Evolutionary conservation across 257 asterid genomes (phyloP).

Genomic region (Voacanga thouarsii): DNA sequence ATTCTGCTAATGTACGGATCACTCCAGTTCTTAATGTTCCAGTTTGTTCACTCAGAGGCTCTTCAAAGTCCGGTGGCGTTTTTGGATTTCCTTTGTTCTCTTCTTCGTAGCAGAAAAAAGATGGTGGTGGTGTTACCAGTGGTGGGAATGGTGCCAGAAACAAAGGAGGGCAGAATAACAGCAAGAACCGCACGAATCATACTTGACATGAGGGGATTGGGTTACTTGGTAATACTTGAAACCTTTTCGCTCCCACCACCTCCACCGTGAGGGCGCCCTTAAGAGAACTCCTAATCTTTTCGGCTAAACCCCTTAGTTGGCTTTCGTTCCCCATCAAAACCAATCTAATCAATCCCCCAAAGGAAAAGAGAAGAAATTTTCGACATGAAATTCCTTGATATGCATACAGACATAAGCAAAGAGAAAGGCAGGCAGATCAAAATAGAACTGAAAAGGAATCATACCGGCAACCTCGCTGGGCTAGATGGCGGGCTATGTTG

Average conservation of each 20-base stretch:
- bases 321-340: too few relatives aligned
- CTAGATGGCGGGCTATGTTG: slow-evolving; percentile 65
- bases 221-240: slow-evolving; percentile 16
- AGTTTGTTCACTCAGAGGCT: slow-evolving; percentile 74
- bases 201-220: slow-evolving; percentile 19
- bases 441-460: not conserved
- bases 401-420: not conserved
- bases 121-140: slow-evolving; percentile 10
- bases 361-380: slow-evolving; percentile 2
- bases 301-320: slow-evolving; percentile 50
- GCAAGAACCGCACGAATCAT: slow-evolving; percentile 53
- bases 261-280: too few relatives aligned
- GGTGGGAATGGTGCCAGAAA: slow-evolving; percentile 24
- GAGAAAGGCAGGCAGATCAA: not conserved
- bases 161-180: slow-evolving; percentile 37
- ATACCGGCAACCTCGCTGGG: slow-evolving; percentile 85
- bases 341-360: too few relatives aligned
- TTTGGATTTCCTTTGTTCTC: slow-evolving; percentile 79
- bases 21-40: slow-evolving; percentile 95
- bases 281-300: slow-evolving; percentile 44
- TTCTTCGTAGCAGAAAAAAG: slow-evolving; percentile 61
- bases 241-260: too few relatives aligned
- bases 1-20: slow-evolving; percentile 83
- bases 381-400: not conserved
- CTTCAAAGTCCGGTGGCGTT: slow-evolving; percentile 75